Conservation (phyloP, 495 filamentous ascomycete genomes). For the Xylaria telfairii region DNA sequence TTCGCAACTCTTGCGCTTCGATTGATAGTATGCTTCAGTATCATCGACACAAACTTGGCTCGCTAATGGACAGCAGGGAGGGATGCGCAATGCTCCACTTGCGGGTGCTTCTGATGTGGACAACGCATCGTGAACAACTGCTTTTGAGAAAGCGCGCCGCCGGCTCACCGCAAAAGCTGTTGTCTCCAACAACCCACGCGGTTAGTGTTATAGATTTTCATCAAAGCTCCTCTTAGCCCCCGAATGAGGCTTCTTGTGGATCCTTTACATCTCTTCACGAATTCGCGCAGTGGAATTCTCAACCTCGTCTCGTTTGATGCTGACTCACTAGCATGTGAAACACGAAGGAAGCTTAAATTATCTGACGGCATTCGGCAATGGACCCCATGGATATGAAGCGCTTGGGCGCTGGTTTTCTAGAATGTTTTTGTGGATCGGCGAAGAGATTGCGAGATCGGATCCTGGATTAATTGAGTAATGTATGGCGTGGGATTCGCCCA, state of each 20-base stretch:
- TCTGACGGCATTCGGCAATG: background rate
- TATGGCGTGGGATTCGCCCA: conserved; percentile 4
- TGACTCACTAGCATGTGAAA: background rate
- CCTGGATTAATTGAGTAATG: conserved; percentile 8
- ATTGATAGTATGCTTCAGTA: background rate
- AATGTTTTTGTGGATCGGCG: conserved; percentile 7
- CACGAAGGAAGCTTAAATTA: background rate
- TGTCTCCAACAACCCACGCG: background rate
- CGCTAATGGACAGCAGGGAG: background rate
- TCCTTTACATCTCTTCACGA: background rate
- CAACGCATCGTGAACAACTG: background rate
- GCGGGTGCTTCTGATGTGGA: conserved; percentile 8
- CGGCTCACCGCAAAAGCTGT: background rate
- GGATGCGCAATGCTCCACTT: conserved; percentile 9
- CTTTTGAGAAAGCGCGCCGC: background rate
- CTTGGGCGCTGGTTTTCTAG: background rate
- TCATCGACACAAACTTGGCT: background rate
- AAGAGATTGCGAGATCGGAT: conserved; percentile 15
- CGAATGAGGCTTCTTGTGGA: background rate
- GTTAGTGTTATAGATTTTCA: background rate
- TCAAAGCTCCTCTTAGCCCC: background rate
- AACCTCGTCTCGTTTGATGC: background rate
- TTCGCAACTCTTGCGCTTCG: background rate
- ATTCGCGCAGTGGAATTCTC: background rate
- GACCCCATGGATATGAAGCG: background rate